Base-by-base conservation (phyloP, 2,329 filamentous ascomycete species). In the Nothopassalora personata region DNA sequence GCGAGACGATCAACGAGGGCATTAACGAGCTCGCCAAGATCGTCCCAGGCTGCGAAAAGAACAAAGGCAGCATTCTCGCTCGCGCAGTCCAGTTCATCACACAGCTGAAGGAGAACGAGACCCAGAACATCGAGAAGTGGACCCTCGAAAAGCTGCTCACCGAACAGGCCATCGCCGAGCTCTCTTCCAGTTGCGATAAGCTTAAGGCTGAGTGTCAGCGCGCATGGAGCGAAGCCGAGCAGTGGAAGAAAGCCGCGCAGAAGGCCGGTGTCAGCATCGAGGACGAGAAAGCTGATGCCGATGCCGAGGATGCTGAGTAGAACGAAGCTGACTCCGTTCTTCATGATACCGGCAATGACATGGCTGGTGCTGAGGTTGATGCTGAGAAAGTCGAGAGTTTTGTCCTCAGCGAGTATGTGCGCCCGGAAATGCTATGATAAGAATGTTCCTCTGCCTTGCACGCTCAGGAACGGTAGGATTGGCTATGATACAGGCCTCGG, bases 1-100 rank as follows among this genome's bases (percentile, higher is more conserved):
- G 94, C 64, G 94, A 99, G 76, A 97, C 94, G 0, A 99, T 99
- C 74, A 99, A 99, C 66, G 94, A 99, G 76, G 94, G 94, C 53
- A 99, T 99, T 68, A 97, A 97, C 71, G 94, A 97, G 75, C 84
- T 99, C 31, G 90, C 93, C 66, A 97, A 97, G 78, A 96, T 99
- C 66, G 94, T 99, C 0, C 94, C 94, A 0, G 91, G 91, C 13
- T 97, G 93, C 70, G 94, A 99, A 76, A 99, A 97, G 81, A 97
- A 99, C 80, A 99, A 99, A 77, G 94, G 94, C 0, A 95, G 91
- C 2, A 97, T 99, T 64, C 80, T 99, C 39, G 90, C 95, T 72
- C 90, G 93, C 34, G 91, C 94, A 0, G 93, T 97, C 9, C 87
- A 91, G 64, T 97, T 96, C 78, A 97, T 99, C 72, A 89, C 86